Percentiles rank a stretch among this genome's conserved stretches.
These are phyloP conservation scores for Vigna mungo DNA, from an alignment of 306 rosid genomes.

Conservation along the genomic window DNA sequence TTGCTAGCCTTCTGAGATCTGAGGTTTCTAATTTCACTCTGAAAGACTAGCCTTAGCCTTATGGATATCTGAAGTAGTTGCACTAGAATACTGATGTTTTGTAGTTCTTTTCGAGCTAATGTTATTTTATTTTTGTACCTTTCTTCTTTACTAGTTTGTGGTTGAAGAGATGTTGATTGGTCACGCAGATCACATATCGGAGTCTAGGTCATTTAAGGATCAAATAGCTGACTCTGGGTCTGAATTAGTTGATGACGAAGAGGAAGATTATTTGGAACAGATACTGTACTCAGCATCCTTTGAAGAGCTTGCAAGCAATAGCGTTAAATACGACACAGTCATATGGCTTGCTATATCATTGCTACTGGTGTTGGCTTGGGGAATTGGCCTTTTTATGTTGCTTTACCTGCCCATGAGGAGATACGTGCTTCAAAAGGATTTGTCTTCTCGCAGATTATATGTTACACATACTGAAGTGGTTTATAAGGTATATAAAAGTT, in stretches of 20 bases:
- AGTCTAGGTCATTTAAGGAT: conserved; percentile 56
- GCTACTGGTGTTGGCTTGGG: conserved; percentile 92
- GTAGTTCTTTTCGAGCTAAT: conserved; percentile 29
- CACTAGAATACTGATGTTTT: neutral
- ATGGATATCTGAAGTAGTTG: conserved; percentile 1
- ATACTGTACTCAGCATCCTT: conserved; percentile 78
- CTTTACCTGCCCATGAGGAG: conserved; percentile 79
- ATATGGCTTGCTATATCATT: conserved; percentile 88
- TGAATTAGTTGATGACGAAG: conserved; percentile 60
- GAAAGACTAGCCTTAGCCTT: neutral
- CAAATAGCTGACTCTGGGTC: conserved; percentile 60
- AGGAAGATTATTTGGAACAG: conserved; percentile 58
- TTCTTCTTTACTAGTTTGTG: conserved; percentile 47
- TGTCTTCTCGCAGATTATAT: conserved; percentile 75
- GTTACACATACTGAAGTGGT: conserved; percentile 80
- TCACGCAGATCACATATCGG: conserved; percentile 64
- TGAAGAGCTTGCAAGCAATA: conserved; percentile 70
- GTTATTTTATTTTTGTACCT: conserved; percentile 33
- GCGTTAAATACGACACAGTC: conserved; percentile 75
- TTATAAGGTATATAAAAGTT: conserved; percentile 66
- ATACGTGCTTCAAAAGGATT: conserved; percentile 78
- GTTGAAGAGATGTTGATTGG: conserved; percentile 75
- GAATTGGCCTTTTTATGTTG: conserved; percentile 84
- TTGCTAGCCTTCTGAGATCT: conserved; percentile 23
- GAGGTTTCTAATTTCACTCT: conserved; percentile 25